Evolutionary conservation across 495 filamentous ascomycete species (phyloP), one percentile per base, ranked within the genome.

Genomic region (Umbilicaria muhlenbergii): DNA sequence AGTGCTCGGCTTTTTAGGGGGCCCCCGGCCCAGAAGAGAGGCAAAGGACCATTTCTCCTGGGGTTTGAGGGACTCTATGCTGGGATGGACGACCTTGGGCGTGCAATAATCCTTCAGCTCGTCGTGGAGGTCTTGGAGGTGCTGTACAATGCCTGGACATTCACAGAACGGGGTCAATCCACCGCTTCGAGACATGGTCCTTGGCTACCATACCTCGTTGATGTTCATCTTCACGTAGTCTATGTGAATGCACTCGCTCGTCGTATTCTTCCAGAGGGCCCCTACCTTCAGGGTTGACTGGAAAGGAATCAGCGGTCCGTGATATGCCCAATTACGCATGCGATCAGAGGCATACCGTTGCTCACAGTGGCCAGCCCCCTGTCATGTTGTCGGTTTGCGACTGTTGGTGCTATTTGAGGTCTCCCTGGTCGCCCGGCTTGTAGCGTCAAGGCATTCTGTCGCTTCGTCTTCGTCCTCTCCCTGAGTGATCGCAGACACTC

Each of bases 191-290:
- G 39, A n/a, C 11, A 41, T 28, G 31, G 17, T 3, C 39, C 24
- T n/a, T n/a, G 17, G 17, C 24, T 24, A 17, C 31, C 69, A 52
- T 60, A 86, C 84, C 83, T 69, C 92, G 67, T 57, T 98, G 91
- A 53, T 95, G 85, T 39, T 84, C 73, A 55, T 98, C 91, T 59
- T 96, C 83, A 42, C 80, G 69, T 39, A 98, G 58, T 45, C 75
- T 59, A 13, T 84, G 83, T 39, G 65, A 60, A 34, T 71, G 64
- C 12, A 98, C 86, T 36, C 89, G 74, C 28, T 66, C 62, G 52
- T 95, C 80, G 57, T 98, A 98, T 60, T 95, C 91, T 38, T 75
- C 70, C 51, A 95, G 62, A 1, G 91, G 91, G 1, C 89, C 89
- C 58, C 65, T 49, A 21, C 37, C 47, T 19, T 53, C 50, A 14